Conservation (phyloP, 371 early-diverging fungal genomes). For the Actinomortierella ambigua region DNA sequence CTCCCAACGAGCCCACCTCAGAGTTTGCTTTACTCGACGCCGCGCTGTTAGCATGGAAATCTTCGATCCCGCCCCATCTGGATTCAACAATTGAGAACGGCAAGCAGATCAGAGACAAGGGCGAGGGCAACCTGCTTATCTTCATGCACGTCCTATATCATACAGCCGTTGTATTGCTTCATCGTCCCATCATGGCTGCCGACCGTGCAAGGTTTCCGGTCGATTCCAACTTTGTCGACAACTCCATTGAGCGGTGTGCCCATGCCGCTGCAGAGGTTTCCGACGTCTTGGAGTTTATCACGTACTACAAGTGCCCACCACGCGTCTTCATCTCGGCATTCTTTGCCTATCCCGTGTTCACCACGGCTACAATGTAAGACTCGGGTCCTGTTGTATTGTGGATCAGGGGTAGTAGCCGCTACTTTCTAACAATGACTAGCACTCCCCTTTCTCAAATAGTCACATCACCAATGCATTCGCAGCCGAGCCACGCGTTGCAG, state of each 20-base stretch:
- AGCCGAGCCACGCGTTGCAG: slow-evolving; percentile 46
- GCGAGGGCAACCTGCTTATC: slow-evolving; percentile 32
- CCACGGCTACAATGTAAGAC: slow-evolving; percentile 57
- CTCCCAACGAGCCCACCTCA: slow-evolving; percentile 49
- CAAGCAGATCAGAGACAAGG: slow-evolving; percentile 34
- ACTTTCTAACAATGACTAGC: not conserved
- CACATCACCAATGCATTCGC: slow-evolving; percentile 60
- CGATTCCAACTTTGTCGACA: slow-evolving; percentile 42
- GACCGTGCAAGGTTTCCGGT: slow-evolving; percentile 49
- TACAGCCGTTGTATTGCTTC: slow-evolving; percentile 54
- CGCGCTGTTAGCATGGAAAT: slow-evolving; percentile 52
- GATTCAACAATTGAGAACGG: slow-evolving; percentile 51
- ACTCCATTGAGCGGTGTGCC: slow-evolving; percentile 53
- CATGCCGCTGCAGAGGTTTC: slow-evolving; percentile 58
- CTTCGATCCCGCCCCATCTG: slow-evolving; percentile 49
- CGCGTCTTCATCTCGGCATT: slow-evolving; percentile 52
- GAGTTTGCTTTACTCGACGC: slow-evolving; percentile 53
- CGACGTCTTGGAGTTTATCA: slow-evolving; percentile 48
- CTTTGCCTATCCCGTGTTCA: slow-evolving; percentile 59
- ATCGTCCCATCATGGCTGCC: slow-evolving; percentile 48
- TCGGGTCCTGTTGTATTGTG: not conserved
- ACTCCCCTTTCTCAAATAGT: slow-evolving; percentile 7
- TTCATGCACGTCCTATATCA: slow-evolving; percentile 55
- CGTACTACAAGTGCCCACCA: slow-evolving; percentile 25
- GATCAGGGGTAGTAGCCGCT: not conserved